A percentile compares a stretch with the other conserved stretches of the same genome.
phyloP scores from a whole-genome alignment of 148 eudicot species.

The Amaranthus cruentus region DNA sequence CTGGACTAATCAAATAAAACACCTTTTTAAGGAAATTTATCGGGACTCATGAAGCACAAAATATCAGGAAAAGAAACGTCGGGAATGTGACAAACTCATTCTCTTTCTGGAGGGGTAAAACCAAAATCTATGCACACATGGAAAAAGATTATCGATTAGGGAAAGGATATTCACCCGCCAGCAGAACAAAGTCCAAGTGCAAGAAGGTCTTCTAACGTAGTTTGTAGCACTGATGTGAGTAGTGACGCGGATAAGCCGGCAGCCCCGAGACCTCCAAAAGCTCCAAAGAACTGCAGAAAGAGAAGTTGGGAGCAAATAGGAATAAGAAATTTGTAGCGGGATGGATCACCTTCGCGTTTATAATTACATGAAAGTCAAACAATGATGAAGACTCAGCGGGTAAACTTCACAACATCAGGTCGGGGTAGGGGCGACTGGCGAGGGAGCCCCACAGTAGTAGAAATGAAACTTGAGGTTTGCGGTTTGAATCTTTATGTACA shows the following conservation, averaged over 20 bases:
- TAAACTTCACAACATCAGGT: no score
- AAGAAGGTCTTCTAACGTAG: constrained; percentile 92
- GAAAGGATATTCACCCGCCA: constrained; percentile 64
- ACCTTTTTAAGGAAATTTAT: not conserved
- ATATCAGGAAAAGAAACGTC: not conserved
- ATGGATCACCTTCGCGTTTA: not conserved
- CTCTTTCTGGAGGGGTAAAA: not conserved
- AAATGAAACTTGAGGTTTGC: no score
- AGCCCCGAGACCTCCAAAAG: constrained; percentile 92
- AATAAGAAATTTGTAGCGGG: not conserved
- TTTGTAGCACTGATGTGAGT: constrained; percentile 86
- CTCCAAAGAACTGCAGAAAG: constrained; percentile 64
- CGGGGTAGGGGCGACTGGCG: no score
- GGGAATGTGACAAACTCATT: not conserved
- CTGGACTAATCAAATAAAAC: no score
- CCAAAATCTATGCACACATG: not conserved
- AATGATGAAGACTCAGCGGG: no score
- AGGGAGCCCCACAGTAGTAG: no score
- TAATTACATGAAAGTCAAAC: not conserved
- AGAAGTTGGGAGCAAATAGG: not conserved
- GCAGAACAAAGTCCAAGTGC: constrained; percentile 98
- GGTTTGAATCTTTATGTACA: no score
- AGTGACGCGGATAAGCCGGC: constrained; percentile 97
- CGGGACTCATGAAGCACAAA: not conserved
- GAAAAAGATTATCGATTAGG: constrained; percentile 4